phyloP scores from a whole-genome alignment of 495 filamentous ascomycete genomes.

The Penicillium macrosclerotiorum region DNA sequence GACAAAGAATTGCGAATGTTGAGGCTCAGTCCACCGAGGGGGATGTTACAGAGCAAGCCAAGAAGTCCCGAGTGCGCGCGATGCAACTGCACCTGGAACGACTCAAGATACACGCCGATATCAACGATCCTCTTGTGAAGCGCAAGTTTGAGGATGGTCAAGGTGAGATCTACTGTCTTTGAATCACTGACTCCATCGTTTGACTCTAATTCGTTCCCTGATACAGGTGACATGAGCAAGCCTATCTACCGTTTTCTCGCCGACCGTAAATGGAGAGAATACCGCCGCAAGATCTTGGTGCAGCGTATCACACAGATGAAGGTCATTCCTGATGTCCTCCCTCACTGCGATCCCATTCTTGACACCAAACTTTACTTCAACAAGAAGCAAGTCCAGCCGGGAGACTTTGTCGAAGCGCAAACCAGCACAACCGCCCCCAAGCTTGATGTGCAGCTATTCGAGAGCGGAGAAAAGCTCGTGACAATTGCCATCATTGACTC shows the following conservation, averaged over 20 bases:
- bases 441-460: constrained; percentile 80
- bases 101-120: constrained; percentile 86
- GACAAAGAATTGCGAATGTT: constrained; percentile 57
- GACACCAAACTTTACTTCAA: constrained; percentile 80
- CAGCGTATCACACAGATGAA: constrained; percentile 89
- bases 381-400: constrained; percentile 63
- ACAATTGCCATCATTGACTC: constrained; percentile 83
- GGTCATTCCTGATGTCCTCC: constrained; percentile 90
- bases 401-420: constrained; percentile 70
- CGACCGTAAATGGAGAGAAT: constrained; percentile 81
- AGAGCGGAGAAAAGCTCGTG: constrained; percentile 74
- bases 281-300: constrained; percentile 68
- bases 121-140: constrained; percentile 95
- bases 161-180: constrained; percentile 51
- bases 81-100: constrained; percentile 73
- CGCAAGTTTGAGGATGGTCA: constrained; percentile 89
- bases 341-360: constrained; percentile 71
- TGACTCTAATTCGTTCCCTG: constrained; percentile 8
- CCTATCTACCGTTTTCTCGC: constrained; percentile 93
- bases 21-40: constrained; percentile 56
- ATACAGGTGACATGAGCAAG: constrained; percentile 85
- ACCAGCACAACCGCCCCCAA: constrained; percentile 68
- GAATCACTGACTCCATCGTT: neutral
- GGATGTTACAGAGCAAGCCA: constrained; percentile 57
- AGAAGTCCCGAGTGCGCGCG: constrained; percentile 63